These are phyloP conservation scores for Chytridiales sp. DNA, from an alignment of 371 early-diverging fungal species.

Conservation along the genomic window DNA sequence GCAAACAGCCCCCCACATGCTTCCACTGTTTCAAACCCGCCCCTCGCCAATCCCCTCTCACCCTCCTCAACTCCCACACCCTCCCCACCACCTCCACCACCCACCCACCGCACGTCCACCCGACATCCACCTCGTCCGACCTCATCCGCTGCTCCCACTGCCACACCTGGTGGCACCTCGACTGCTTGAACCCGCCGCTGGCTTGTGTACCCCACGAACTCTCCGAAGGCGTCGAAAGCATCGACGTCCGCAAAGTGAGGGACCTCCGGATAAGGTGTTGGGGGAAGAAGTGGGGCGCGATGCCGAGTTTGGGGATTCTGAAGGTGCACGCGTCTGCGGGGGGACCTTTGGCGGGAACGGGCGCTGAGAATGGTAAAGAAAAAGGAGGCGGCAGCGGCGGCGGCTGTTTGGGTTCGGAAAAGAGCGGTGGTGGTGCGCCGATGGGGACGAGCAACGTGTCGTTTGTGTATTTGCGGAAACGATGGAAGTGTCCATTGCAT, in stretches of 20 bases:
- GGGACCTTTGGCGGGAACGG: not conserved
- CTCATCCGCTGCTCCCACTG: conserved; percentile 81
- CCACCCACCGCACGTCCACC: not conserved
- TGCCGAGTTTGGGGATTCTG: not conserved
- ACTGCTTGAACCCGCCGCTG: conserved; percentile 78
- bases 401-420: not conserved
- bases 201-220: conserved; percentile 57
- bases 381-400: conserved; percentile 16
- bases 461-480: conserved; percentile 7
- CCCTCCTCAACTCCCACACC: not conserved
- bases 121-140: conserved; percentile 28
- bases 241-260: conserved; percentile 15
- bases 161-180: conserved; percentile 79
- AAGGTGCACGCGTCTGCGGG: not conserved
- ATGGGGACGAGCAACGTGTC: conserved; percentile 6
- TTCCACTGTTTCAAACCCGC: too few species aligned
- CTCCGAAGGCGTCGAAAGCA: conserved; percentile 5
- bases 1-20: too few species aligned
- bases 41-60: too few species aligned
- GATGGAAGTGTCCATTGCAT: conserved; percentile 90
- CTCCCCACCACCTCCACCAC: not conserved
- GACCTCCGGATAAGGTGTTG: conserved; percentile 20
- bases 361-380: conserved; percentile 2
- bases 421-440: conserved; percentile 11
- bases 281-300: conserved; percentile 17